These are phyloP conservation scores for Xylaria sp. DNA, from an alignment of 2,329 filamentous ascomycete genomes.

Conservation along the genomic window DNA sequence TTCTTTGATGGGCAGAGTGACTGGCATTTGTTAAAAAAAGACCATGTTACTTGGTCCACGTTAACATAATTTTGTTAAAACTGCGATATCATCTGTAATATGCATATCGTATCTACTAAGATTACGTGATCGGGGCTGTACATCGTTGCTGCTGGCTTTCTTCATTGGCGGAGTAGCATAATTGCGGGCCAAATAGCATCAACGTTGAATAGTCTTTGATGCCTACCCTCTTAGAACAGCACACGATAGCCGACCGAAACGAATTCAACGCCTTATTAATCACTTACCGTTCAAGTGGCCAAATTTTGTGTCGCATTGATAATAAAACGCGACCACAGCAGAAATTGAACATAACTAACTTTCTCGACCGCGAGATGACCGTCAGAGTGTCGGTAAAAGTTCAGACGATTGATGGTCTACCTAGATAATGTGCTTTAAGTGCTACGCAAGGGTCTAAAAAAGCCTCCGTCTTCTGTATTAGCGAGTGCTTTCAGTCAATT, in stretches of 20 bases:
- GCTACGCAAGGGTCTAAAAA: too few relatives aligned
- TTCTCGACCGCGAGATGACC: background rate
- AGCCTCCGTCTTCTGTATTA: too few relatives aligned
- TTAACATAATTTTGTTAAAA: background rate
- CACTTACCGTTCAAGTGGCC: background rate
- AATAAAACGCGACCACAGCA: background rate
- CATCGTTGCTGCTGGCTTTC: background rate
- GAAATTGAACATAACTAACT: background rate
- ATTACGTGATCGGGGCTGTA: background rate
- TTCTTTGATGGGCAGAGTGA: conserved; percentile 19
- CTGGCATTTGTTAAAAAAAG: background rate
- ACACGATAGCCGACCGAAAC: background rate
- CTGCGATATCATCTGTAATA: background rate
- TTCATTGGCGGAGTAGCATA: background rate
- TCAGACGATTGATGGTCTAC: background rate
- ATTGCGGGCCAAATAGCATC: background rate
- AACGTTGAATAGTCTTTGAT: background rate
- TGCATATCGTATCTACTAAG: background rate
- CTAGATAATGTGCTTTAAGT: too few relatives aligned
- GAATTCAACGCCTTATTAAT: background rate
- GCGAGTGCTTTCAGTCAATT: too few relatives aligned
- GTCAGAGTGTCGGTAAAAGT: background rate
- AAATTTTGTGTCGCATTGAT: background rate
- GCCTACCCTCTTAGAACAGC: background rate
- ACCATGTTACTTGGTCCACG: background rate